Conservation (phyloP, 768 basidiomycete genomes). For the Sarcodon sp. region DNA sequence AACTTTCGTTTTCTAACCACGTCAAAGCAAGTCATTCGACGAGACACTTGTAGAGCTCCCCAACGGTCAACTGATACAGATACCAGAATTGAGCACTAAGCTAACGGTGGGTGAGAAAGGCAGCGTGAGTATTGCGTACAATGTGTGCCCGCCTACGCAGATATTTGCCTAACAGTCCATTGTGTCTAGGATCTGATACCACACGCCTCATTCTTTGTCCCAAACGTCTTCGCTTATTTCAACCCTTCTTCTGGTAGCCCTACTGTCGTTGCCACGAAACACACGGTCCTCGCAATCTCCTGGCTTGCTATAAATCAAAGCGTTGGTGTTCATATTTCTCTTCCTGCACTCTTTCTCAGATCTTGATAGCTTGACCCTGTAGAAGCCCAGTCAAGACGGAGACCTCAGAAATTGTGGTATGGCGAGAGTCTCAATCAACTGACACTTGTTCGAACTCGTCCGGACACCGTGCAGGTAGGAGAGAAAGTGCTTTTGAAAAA, state of each 20-base stretch:
- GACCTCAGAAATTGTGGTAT: slow-evolving; percentile 70
- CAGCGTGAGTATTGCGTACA: slow-evolving; percentile 39
- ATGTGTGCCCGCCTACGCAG: neutral
- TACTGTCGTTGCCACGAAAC: slow-evolving; percentile 52
- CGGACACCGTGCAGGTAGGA: slow-evolving; percentile 61
- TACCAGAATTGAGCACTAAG: slow-evolving; percentile 70
- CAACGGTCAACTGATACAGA: slow-evolving; percentile 48
- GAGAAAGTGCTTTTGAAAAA: slow-evolving; percentile 57
- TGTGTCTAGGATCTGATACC: slow-evolving; percentile 31
- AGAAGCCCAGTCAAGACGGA: slow-evolving; percentile 39
- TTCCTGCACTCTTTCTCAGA: slow-evolving; percentile 2
- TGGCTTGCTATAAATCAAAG: slow-evolving; percentile 87
- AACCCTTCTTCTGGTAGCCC: no score
- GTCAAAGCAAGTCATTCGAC: slow-evolving; percentile 55
- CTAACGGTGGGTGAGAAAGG: slow-evolving; percentile 68
- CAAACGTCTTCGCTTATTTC: no score
- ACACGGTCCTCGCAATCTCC: slow-evolving; percentile 66
- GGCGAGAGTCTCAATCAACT: slow-evolving; percentile 52
- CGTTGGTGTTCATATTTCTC: slow-evolving; percentile 25
- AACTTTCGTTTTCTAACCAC: slow-evolving; percentile 3
- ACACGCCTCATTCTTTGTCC: no score
- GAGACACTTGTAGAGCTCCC: slow-evolving; percentile 65
- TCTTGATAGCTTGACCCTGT: slow-evolving; percentile 41
- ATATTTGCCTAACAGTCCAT: slow-evolving; percentile 1
- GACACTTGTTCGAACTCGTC: slow-evolving; percentile 44